Base-by-base conservation (phyloP, 2,329 filamentous ascomycete species). In the Aureobasidium mangrovei region DNA sequence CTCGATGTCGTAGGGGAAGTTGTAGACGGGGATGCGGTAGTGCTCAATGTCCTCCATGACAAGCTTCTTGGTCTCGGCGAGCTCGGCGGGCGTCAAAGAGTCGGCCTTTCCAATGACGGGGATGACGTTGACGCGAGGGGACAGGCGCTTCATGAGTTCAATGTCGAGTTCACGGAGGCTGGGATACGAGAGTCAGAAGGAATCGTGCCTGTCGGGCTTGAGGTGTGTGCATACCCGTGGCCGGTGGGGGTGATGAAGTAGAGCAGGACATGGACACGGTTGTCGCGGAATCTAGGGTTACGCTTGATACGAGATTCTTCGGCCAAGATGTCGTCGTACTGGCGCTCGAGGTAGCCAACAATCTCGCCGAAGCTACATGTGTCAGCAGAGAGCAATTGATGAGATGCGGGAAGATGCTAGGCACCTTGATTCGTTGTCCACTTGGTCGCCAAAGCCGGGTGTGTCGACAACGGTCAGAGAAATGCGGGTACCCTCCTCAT, bases 11-110 rank as follows among this genome's bases (percentile, higher is more conserved):
- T 98, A 98, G 47, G 93, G 93, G 80, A 98, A 98, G 82, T 98
- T 98, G 82, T 98, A 98, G 61, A 98, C 91, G 44, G 93, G 93
- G 64, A 98, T 98, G 69, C 93, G 87, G 79, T 98, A 98, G 75
- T 98, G 93, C 76, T 98, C 93, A 64, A 98, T 98, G 70, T 98
- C 93, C 78, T 98, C 93, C 93, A 98, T 98, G 68, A 98, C 91
- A 59, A 98, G 82, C 81, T 97, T 98, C 84, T 98, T 98, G 63
- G 91, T 97, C 75, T 98, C 93, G 62, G 93, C 93, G 60, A 98
- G 81, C 77, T 98, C 93, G 62, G 88, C 86, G 38, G 93, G 93
- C 55, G 93, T 98, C 60, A 98, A 85, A 26, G 93, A 95, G 72
- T 98, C 93, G 69, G 93, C 93, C 73, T 96, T 95, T 69, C 93